These are phyloP conservation scores for Candida gigantensis DNA, from an alignment of 1,139 yeast species.

Conservation along the genomic window DNA sequence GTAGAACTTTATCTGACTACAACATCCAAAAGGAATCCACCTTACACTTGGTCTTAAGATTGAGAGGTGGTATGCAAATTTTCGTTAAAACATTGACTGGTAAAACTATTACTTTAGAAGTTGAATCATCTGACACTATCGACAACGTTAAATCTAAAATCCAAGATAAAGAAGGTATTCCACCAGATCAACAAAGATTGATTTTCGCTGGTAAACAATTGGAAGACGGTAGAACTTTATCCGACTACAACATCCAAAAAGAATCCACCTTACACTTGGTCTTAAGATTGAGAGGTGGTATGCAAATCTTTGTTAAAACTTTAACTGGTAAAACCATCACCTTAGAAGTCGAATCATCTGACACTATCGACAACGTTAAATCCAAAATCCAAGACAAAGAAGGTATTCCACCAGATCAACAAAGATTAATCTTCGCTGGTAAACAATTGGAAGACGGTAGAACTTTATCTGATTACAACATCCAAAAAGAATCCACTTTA, in stretches of 20 bases:
- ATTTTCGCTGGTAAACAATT: constrained; percentile 62
- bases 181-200: constrained; percentile 56
- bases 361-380: constrained; percentile 67
- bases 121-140: constrained; percentile 71
- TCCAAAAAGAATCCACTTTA: constrained; percentile 72
- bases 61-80: constrained; percentile 99
- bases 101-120: constrained; percentile 72
- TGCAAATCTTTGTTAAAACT: constrained; percentile 59
- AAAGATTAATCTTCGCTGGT: constrained; percentile 57
- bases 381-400: constrained; percentile 55
- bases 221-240: constrained; percentile 63
- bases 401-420: constrained; percentile 54
- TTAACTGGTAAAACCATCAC: constrained; percentile 73
- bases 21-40: constrained; percentile 80
- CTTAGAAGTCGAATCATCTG: constrained; percentile 70
- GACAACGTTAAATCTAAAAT: constrained; percentile 61
- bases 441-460: constrained; percentile 66
- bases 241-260: constrained; percentile 67
- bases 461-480: constrained; percentile 66
- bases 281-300: constrained; percentile 67
- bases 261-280: constrained; percentile 62
- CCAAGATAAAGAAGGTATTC: constrained; percentile 56
- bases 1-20: constrained; percentile 67
- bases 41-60: constrained; percentile 75
- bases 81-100: constrained; percentile 98